phyloP scores from a whole-genome alignment of 1,139 yeast genomes.

The Protomyces gravidus region DNA sequence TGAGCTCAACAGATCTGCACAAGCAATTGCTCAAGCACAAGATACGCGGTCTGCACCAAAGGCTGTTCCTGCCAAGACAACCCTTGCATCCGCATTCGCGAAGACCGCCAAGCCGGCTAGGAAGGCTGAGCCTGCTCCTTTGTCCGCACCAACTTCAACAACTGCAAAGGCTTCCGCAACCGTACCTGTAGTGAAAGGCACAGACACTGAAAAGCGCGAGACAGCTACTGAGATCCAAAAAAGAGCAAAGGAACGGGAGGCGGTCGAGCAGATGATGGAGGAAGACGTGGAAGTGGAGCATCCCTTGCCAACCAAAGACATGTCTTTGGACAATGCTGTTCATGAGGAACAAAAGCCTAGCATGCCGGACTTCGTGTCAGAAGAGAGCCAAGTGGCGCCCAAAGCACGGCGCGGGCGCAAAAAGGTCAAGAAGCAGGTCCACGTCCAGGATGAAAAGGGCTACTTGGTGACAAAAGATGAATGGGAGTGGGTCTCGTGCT shows the following conservation, averaged over 20 bases:
- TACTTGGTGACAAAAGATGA: constrained; percentile 30
- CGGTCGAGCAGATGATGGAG: constrained; percentile 24
- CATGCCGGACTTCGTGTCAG: not conserved
- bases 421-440: constrained; percentile 31
- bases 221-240: not conserved
- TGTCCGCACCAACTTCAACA: not conserved
- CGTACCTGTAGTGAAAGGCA: not conserved
- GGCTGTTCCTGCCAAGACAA: not conserved
- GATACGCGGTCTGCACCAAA: not conserved
- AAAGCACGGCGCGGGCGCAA: constrained; percentile 20
- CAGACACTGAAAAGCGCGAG: not conserved
- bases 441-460: constrained; percentile 32
- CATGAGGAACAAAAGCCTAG: not conserved
- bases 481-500: constrained; percentile 27
- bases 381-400: not conserved
- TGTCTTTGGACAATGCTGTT: not conserved
- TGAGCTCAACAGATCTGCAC: not conserved
- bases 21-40: no score
- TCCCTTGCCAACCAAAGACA: not conserved
- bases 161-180: not conserved
- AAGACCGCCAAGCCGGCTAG: constrained; percentile 16
- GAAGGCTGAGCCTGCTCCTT: constrained; percentile 1
- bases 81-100: constrained; percentile 22
- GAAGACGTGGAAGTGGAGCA: not conserved
- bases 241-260: not conserved